These are phyloP conservation scores for Candida loeiensis DNA, from an alignment of 805 yeast genomes.

Conservation along the genomic window DNA sequence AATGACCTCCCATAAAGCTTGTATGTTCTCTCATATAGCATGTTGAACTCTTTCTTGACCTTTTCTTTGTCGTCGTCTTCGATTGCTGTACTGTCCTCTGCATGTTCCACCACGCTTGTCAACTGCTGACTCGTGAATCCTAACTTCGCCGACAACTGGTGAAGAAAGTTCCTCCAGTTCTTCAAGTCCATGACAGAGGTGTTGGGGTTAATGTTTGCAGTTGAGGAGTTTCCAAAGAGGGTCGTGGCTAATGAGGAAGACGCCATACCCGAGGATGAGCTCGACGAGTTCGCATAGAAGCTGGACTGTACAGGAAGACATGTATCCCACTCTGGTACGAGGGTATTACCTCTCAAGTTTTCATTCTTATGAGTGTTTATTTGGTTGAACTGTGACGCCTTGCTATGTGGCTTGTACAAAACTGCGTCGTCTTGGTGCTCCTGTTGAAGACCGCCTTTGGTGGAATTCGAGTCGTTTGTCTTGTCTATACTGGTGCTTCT, in stretches of 20 bases:
- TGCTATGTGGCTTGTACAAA: slow-evolving; percentile 41
- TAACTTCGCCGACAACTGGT: slow-evolving; percentile 31
- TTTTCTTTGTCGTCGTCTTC: slow-evolving; percentile 7
- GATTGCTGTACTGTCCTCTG: slow-evolving; percentile 10
- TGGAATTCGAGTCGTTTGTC: slow-evolving; percentile 8
- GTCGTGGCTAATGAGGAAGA: slow-evolving; percentile 17
- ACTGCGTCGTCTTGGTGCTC: slow-evolving; percentile 37
- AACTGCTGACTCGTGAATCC: slow-evolving; percentile 33
- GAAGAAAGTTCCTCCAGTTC: slow-evolving; percentile 34
- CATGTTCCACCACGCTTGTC: slow-evolving; percentile 21
- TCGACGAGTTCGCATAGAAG: slow-evolving; percentile 14
- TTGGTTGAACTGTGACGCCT: slow-evolving; percentile 36
- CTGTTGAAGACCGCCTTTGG: slow-evolving; percentile 8
- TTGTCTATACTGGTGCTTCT: slow-evolving; percentile 8
- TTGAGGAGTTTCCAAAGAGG: slow-evolving; percentile 25
- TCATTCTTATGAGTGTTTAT: slow-evolving; percentile 45
- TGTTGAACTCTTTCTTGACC: slow-evolving; percentile 30
- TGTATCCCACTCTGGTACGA: slow-evolving; percentile 41
- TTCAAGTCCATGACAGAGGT: slow-evolving; percentile 27
- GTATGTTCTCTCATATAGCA: slow-evolving; percentile 34
- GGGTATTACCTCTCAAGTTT: slow-evolving; percentile 35
- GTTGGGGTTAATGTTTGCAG: slow-evolving; percentile 20
- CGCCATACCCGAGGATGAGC: slow-evolving; percentile 19
- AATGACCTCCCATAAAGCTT: slow-evolving; percentile 36
- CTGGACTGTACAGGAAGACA: slow-evolving; percentile 32